Evolutionary conservation across 139 green algal species (phyloP).

Genomic region (Pleodorina starrii): DNA sequence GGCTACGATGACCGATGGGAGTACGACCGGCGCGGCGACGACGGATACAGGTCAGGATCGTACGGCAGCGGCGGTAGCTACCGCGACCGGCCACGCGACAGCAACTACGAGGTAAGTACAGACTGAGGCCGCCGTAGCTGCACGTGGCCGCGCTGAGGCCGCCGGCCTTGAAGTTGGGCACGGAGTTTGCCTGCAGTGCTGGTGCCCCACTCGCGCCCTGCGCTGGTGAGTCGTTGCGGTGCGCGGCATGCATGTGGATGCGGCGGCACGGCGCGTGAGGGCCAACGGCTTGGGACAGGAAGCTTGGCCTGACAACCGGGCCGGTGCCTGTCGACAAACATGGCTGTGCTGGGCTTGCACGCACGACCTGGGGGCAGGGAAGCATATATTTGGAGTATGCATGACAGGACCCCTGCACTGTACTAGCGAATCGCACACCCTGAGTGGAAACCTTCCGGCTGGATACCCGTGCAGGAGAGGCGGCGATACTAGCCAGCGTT

Average conservation of each 20-base stretch:
- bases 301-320: too few relatives aligned
- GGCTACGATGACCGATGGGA: not conserved
- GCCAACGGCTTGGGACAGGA: not conserved
- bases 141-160: not conserved
- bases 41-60: constrained; percentile 41
- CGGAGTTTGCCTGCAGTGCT: not conserved
- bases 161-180: not conserved
- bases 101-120: constrained; percentile 38
- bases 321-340: too few relatives aligned
- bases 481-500: not conserved
- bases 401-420: not conserved
- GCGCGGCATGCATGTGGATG: not conserved
- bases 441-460: not conserved
- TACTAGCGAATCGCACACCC: not conserved
- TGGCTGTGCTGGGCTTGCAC: not conserved
- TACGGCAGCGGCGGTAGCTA: constrained; percentile 27
- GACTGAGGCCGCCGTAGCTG: not conserved
- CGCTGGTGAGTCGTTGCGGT: not conserved
- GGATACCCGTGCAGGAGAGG: constrained; percentile 15
- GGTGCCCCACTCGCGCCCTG: not conserved
- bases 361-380: not conserved
- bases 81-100: constrained; percentile 29
- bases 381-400: not conserved
- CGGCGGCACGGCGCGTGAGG: not conserved
- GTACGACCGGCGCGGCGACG: constrained; percentile 25